Conservation (phyloP, 768 basidiomycete species). For the Baorangia bicolor region DNA sequence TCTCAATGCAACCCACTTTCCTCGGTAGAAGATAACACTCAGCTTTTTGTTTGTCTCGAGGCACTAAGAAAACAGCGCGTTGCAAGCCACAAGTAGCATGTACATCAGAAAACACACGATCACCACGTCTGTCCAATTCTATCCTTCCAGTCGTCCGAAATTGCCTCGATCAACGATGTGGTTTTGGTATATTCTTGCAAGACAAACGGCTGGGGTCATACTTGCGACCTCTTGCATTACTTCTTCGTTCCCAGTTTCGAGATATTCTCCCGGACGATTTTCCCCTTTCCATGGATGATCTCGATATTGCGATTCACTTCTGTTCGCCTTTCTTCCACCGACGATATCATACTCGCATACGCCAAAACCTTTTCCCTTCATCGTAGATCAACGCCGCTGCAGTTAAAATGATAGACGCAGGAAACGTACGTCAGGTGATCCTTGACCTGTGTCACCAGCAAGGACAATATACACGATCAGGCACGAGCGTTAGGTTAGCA, state of each 20-base stretch:
- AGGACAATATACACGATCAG: not conserved
- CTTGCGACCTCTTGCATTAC: not conserved
- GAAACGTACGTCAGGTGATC: conserved; percentile 28
- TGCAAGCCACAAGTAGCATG: not conserved
- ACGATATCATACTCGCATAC: conserved; percentile 19
- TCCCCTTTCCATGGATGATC: conserved; percentile 16
- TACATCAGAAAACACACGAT: not conserved
- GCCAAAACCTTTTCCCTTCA: conserved; percentile 23
- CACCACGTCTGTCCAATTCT: not conserved
- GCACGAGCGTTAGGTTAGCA: not conserved
- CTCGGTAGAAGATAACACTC: not conserved
- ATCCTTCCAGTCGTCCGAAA: not conserved
- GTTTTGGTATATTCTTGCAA: not conserved
- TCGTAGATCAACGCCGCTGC: conserved; percentile 1
- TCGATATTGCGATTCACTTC: conserved; percentile 21
- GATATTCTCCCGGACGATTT: conserved; percentile 24
- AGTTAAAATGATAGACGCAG: not conserved
- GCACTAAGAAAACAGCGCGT: not conserved
- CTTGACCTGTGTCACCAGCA: conserved; percentile 20
- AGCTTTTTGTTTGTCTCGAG: not conserved
- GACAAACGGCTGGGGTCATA: not conserved
- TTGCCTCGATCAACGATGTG: not conserved
- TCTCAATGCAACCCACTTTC: no score
- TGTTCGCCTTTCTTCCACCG: conserved; percentile 21
- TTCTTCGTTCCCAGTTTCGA: conserved; percentile 16